Base-by-base conservation (phyloP, 768 basidiomycete species). In the Pulveroboletus frians region DNA sequence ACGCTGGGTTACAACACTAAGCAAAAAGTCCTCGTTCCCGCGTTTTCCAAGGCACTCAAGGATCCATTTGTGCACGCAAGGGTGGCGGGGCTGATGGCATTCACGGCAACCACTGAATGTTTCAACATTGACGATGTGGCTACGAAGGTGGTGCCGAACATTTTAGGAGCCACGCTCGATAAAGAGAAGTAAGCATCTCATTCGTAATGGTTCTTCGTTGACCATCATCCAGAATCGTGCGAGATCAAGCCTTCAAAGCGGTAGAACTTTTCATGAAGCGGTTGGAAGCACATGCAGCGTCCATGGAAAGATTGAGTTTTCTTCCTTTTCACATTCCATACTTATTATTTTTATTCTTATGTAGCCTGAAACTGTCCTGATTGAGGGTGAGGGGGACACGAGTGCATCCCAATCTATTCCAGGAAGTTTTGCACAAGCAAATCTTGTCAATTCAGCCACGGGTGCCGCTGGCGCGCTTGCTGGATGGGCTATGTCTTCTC, bases 231-330 rank as follows among this genome's bases (percentile, higher is more conserved):
- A 98, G 95, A 58, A 67, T 91, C 7, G 95, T 98, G 0, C 81
- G 96, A 17, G 94, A 97, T 68, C 95, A 97, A 60, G 95, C 91
- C 2, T 97, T 95, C 76, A 95, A 89, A 67, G 87, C 92, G 6
- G 75, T 95, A 47, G 89, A 91, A 37, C 71, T 95, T 41, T 93
- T 96, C 60, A 73, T 95, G 53, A 89, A 88, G 66, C 82, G 78
- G 54, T 69, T 97, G 26, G 92, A 96, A 61, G 77, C 72, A 8
- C 78, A 96, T 57, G 89, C 85, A 2, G 76, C 77, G 0, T 76
- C 79, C 3, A 88, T 99, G 93, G 94, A 92, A 45, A n/a, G 76
- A 55, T 9, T 43, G 9, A 13, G 26, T 39, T 26, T 37, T 71
- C 26, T 18, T 15, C 3, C 9, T 31, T 29, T 27, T 10, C 29